These are phyloP conservation scores for Takashimella tepidaria DNA, from an alignment of 1,284 basidiomycete species.

Conservation along the genomic window DNA sequence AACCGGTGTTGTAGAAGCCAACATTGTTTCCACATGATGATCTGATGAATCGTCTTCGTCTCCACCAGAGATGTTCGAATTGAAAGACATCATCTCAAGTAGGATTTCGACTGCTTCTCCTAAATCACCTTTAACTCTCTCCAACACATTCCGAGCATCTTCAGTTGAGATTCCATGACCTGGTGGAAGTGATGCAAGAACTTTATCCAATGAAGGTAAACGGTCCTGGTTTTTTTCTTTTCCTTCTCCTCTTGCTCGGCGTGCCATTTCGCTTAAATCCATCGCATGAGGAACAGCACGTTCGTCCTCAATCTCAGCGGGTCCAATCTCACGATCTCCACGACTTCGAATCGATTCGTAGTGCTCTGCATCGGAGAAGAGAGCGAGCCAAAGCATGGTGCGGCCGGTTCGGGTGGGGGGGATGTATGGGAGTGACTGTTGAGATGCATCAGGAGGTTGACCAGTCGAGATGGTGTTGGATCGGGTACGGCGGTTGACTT, in stretches of 20 bases:
- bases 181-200: constrained; percentile 30
- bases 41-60: not conserved
- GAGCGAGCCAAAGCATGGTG: constrained; percentile 41
- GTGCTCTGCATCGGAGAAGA: constrained; percentile 43
- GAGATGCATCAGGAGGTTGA: constrained; percentile 12
- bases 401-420: constrained; percentile 25
- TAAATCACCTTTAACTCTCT: constrained; percentile 32
- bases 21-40: constrained; percentile 2
- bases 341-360: constrained; percentile 35
- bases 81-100: constrained; percentile 29
- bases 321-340: constrained; percentile 29
- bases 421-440: constrained; percentile 13
- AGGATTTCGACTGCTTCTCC: constrained; percentile 39
- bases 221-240: not conserved
- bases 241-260: constrained; percentile 29
- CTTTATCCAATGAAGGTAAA: constrained; percentile 4
- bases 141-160: constrained; percentile 22
- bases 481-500: constrained; percentile 14
- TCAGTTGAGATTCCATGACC: constrained; percentile 23
- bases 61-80: constrained; percentile 9
- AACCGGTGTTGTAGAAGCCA: not conserved
- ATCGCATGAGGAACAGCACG: constrained; percentile 33
- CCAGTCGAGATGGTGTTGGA: constrained; percentile 13
- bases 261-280: constrained; percentile 34
- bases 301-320: constrained; percentile 36